phyloP scores from a whole-genome alignment of 257 asterid genomes.

The Cynanchum wilfordii region DNA sequence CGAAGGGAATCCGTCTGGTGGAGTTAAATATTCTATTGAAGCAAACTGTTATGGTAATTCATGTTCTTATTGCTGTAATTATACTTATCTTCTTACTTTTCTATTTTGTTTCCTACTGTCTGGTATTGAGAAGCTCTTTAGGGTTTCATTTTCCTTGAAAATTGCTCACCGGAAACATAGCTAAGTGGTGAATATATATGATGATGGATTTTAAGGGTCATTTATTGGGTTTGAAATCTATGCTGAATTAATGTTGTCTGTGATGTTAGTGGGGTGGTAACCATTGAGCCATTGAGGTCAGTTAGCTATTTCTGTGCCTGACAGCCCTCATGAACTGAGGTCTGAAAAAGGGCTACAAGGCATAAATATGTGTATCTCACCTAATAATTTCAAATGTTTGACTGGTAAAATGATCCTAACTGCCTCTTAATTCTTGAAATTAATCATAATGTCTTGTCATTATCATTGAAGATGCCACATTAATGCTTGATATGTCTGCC shows the following conservation, averaged over 20 bases:
- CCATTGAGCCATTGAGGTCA: background rate
- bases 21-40: conserved; percentile 78
- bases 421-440: background rate
- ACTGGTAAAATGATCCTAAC: background rate
- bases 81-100: background rate
- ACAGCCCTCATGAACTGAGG: background rate
- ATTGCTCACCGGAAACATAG: background rate
- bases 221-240: background rate
- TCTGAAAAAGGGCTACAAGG: background rate
- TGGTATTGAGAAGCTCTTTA: background rate
- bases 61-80: conserved; percentile 1
- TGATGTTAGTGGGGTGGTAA: background rate
- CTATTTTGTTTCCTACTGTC: background rate
- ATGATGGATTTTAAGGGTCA: background rate
- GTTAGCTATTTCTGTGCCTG: background rate
- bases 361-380: background rate
- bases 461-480: background rate
- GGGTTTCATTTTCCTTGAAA: background rate
- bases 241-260: background rate
- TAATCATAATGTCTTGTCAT: background rate
- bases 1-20: conserved; percentile 83
- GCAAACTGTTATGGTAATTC: conserved; percentile 87
- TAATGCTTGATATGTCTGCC: background rate
- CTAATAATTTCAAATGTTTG: background rate
- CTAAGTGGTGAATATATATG: background rate